A percentile compares a stretch with the other conserved stretches of the same genome.
Evolutionary conservation across 148 eudicot species (phyloP).

Genomic region (Silene uniflora): DNA sequence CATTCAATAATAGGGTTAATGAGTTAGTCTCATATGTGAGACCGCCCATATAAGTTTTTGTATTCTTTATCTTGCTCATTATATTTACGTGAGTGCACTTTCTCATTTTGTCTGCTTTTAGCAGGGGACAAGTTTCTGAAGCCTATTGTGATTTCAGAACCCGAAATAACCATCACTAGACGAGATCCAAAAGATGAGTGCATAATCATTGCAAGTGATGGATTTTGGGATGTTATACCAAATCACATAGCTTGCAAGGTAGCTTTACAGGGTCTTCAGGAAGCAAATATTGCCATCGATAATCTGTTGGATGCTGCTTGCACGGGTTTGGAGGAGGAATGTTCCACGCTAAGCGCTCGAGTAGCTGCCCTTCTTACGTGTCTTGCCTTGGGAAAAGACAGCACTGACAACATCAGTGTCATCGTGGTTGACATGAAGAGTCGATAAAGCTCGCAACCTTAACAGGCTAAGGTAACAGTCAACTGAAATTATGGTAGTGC

Average conservation of each 20-base stretch:
- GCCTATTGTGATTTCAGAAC: constrained; percentile 34
- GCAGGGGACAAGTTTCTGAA: constrained; percentile 42
- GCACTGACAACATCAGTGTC: constrained; percentile 44
- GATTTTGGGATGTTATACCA: constrained; percentile 42
- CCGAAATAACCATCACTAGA: constrained; percentile 33
- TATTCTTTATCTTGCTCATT: background rate
- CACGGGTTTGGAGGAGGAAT: background rate
- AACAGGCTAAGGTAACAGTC: background rate
- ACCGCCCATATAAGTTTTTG: too few species aligned
- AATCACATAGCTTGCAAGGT: constrained; percentile 34
- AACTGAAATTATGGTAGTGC: background rate
- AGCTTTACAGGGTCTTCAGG: constrained; percentile 28
- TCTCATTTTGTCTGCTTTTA: constrained; percentile 13
- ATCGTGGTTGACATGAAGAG: constrained; percentile 39
- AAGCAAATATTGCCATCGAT: background rate
- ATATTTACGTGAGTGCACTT: background rate
- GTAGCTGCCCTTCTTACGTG: constrained; percentile 43
- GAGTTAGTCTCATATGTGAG: too few species aligned
- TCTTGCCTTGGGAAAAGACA: constrained; percentile 35
- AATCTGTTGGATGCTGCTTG: background rate
- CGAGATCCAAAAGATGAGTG: constrained; percentile 37
- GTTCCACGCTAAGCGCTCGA: constrained; percentile 24
- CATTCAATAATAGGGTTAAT: too few species aligned
- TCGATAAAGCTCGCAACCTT: constrained; percentile 1
- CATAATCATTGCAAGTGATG: constrained; percentile 42